Evolutionary conservation across 78 protist species (phyloP).

Genomic region (Isochrysis galbana): DNA sequence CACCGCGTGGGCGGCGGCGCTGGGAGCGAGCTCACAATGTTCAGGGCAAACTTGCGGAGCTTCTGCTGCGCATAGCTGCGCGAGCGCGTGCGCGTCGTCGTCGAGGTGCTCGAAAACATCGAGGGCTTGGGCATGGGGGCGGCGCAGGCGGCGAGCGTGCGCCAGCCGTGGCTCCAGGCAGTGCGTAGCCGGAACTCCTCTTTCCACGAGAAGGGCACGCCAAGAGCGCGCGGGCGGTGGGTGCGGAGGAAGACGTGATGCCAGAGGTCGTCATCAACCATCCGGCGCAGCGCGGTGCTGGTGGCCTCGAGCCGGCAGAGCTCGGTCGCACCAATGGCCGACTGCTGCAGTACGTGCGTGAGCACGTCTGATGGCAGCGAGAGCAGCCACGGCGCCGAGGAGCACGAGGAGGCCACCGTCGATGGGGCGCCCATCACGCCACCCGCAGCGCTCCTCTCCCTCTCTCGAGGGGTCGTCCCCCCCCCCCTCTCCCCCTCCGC

Average conservation of each 20-base stretch:
- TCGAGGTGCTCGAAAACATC: background rate
- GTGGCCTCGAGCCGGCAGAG: background rate
- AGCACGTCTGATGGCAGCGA: background rate
- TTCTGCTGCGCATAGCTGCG: slow-evolving; percentile 2
- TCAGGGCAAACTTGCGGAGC: background rate
- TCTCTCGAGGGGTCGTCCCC: no score
- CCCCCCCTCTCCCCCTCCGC: no score
- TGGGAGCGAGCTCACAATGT: background rate
- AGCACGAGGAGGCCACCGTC: no score
- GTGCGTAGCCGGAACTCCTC: background rate
- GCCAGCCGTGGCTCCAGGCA: background rate
- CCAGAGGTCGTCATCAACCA: background rate
- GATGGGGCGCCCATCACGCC: no score
- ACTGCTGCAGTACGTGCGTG: background rate
- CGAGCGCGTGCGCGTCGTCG: no score
- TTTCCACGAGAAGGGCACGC: background rate
- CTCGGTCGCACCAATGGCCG: background rate
- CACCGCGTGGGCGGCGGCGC: background rate
- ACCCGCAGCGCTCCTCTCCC: no score
- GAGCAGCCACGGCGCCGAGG: no score
- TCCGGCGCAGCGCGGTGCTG: background rate
- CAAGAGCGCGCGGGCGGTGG: background rate
- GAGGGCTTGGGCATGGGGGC: background rate
- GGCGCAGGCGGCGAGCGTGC: background rate
- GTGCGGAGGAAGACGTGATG: background rate